A percentile compares a stretch with the other conserved stretches of the same genome.
Conservation (phyloP, 345 rosid species). For the Camelina hispida region DNA sequence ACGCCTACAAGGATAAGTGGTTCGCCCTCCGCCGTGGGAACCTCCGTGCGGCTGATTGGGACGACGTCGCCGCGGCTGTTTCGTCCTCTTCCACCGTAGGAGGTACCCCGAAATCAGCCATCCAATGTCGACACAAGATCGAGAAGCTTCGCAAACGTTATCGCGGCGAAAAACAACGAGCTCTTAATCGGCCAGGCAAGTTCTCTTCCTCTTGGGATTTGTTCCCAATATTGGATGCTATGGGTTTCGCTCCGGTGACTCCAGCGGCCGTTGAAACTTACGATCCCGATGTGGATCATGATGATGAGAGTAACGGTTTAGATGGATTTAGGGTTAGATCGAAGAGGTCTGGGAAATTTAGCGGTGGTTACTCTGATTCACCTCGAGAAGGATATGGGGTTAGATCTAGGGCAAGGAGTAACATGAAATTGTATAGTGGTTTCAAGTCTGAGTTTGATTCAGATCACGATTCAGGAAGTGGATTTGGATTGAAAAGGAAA, state of each 20-base stretch:
- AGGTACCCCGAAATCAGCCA: conserved; percentile 55
- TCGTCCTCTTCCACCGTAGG: conserved; percentile 41
- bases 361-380: conserved; percentile 38
- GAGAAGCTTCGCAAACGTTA: conserved; percentile 81
- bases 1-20: conserved; percentile 72
- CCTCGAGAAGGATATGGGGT: conserved; percentile 43
- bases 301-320: conserved; percentile 35
- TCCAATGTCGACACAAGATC: conserved; percentile 82
- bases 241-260: conserved; percentile 59
- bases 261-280: conserved; percentile 47
- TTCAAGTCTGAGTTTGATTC: conserved; percentile 44
- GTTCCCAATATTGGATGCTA: conserved; percentile 67
- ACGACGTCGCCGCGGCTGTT: conserved; percentile 58
- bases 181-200: conserved; percentile 56
- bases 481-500: conserved; percentile 44
- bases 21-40: conserved; percentile 68
- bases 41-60: conserved; percentile 79
- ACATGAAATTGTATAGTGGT: conserved; percentile 45
- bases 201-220: conserved; percentile 74
- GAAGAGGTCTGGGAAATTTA: conserved; percentile 37
- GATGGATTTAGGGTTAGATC: conserved; percentile 45
- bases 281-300: conserved; percentile 39
- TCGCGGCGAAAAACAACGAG: conserved; percentile 73
- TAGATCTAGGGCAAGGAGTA: conserved; percentile 48
- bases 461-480: conserved; percentile 46